Evolutionary conservation across 1,139 yeast genomes (phyloP).

Genomic region (Yamadazyma epiphylla): DNA sequence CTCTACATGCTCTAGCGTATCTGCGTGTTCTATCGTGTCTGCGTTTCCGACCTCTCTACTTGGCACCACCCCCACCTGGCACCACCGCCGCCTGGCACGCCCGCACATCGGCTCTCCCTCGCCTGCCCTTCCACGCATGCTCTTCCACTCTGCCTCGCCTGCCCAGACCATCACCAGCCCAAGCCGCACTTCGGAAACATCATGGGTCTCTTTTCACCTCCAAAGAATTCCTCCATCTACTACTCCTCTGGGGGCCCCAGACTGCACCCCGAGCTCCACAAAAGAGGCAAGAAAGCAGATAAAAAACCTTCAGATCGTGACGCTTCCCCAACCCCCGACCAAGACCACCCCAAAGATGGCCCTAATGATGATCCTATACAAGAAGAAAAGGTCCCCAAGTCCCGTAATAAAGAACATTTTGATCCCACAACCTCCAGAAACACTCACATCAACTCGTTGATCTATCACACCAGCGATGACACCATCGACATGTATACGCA

Average conservation of each 20-base stretch:
- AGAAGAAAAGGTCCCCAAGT: slow-evolving; percentile 11
- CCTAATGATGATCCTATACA: slow-evolving; percentile 1
- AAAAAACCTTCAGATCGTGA: slow-evolving; percentile 1
- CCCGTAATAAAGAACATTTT: slow-evolving; percentile 12
- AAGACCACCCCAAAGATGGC: slow-evolving; percentile 1
- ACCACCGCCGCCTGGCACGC: too few species aligned
- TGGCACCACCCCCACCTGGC: too few species aligned
- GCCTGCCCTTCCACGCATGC: too few species aligned
- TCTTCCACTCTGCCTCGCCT: too few species aligned
- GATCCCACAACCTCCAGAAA: slow-evolving; percentile 36
- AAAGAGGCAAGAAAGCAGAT: slow-evolving; percentile 7
- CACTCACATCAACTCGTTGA: slow-evolving; percentile 36
- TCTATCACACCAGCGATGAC: slow-evolving; percentile 40
- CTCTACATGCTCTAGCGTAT: not conserved
- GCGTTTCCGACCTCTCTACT: too few species aligned
- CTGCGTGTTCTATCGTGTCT: not conserved
- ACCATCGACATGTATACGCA: slow-evolving; percentile 37
- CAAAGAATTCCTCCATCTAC: slow-evolving; percentile 7
- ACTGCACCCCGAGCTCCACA: slow-evolving; percentile 14
- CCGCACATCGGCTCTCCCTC: too few species aligned
- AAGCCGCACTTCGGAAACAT: too few species aligned
- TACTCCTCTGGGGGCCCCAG: slow-evolving; percentile 10
- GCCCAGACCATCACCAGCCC: too few species aligned
- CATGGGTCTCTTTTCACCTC: slow-evolving; percentile 15
- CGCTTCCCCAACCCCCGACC: too few species aligned